A percentile compares a stretch with the other conserved stretches of the same genome.
Evolutionary conservation across 352 stramenopile species (phyloP).

Genomic region (Globisporangium emineosum): DNA sequence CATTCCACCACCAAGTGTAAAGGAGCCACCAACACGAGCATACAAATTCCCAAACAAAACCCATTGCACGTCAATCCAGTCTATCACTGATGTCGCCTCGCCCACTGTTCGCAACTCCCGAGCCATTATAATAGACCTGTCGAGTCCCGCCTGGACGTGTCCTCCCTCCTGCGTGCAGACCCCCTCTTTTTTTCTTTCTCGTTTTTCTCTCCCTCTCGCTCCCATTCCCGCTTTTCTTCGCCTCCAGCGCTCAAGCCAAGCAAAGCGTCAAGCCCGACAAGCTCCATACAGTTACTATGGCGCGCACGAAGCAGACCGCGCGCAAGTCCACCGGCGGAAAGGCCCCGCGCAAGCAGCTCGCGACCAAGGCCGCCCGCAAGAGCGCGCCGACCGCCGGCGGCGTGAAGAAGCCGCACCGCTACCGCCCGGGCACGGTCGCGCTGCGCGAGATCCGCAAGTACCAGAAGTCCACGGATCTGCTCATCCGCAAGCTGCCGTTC

Average conservation of each 20-base stretch:
- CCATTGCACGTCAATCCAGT: no score
- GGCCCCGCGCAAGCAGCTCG: constrained; percentile 93
- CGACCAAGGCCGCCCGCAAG: constrained; percentile 16
- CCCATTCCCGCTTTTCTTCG: constrained; percentile 43
- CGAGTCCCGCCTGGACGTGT: background rate
- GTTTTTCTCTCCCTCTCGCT: constrained; percentile 24
- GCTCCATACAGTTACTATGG: constrained; percentile 51
- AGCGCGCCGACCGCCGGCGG: background rate
- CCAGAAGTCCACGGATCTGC: constrained; percentile 33
- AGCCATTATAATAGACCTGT: background rate
- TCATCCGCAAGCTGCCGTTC: constrained; percentile 97
- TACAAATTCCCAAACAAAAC: constrained; percentile 28
- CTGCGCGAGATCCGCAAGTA: constrained; percentile 1
- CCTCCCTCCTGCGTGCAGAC: background rate
- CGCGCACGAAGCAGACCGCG: constrained; percentile 96
- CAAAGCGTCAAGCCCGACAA: constrained; percentile 9
- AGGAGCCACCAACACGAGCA: constrained; percentile 2
- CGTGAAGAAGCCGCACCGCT: background rate
- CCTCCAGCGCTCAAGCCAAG: no score
- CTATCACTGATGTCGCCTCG: background rate
- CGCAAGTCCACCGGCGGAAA: constrained; percentile 95
- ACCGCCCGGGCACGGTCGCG: background rate
- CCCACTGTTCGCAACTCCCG: background rate
- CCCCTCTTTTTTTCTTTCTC: background rate
- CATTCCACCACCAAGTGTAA: no score